Evolutionary conservation across 257 asterid species (phyloP), one percentile per base, ranked within the genome.

Genomic region (Haberlea rhodopensis): DNA sequence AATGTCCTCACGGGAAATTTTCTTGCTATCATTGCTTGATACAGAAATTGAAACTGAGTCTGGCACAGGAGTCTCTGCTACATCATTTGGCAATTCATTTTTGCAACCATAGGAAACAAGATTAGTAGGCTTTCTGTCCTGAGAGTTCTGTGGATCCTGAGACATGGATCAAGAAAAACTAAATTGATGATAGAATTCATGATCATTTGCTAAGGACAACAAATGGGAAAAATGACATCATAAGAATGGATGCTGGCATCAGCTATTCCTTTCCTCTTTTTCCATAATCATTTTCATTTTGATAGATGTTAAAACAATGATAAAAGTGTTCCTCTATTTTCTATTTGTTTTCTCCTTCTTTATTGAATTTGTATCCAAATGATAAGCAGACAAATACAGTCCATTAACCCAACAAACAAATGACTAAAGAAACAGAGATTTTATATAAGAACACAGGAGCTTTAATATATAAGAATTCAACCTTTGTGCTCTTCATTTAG

Each of bases 1-100:
- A 52, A 84, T 87, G 63, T 84, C 91, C 72, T 82, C 87, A 1
- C 86, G 86, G 57, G 90, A 82, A 68, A 84, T 87, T 73, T 80
- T 84, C 73, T 82, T 76, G 28, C 76, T 79, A 22, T 82, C 86
- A 72, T 72, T 84, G 79, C 87, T 85, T 21, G 89, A 79, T 53
- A 66, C 82, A 28, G 91, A 84, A 74, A 82, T 73, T 24, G 91
- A 87, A 70, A 81, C 86, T 20, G 91, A 75, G 77, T 84, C 90
- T 24, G 81, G 82, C 67, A 78, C 54, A 23, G 87, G 84, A 65
- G 78, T 78, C 57, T 84, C 87, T 2, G 75, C 60, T n/a, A 62
- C 69, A 60, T 73, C 66, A 43, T 75, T 84, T 46, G 72, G 82
- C 51, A 52, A 83, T 54, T 78, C 87, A 57, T 52, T 75, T 75